These are phyloP conservation scores for Neurospora tetraspora DNA, from an alignment of 495 filamentous ascomycete genomes.

Conservation along the genomic window DNA sequence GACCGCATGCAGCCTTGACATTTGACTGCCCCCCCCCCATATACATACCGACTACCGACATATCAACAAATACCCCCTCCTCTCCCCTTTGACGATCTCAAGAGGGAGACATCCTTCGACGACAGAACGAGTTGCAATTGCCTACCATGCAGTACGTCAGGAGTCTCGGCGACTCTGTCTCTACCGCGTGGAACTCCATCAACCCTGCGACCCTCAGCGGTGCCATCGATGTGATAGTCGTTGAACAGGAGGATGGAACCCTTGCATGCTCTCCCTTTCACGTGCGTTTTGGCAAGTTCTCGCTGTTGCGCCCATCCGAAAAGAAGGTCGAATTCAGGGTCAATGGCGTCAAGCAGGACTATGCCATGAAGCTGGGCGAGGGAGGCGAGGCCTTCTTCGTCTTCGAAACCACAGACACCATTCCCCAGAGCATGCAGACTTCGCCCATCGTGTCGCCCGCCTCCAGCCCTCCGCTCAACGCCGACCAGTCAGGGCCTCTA, in stretches of 20 bases:
- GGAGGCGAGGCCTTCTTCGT: constrained; percentile 98
- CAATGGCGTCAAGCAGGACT: constrained; percentile 83
- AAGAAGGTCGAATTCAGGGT: constrained; percentile 99
- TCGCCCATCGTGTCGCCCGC: constrained; percentile 86
- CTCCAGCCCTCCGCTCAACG: constrained; percentile 59
- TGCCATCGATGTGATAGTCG: constrained; percentile 97
- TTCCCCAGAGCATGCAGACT: constrained; percentile 84
- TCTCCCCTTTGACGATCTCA: background rate
- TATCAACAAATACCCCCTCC: background rate
- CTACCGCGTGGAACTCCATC: constrained; percentile 98
- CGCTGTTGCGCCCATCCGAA: constrained; percentile 85
- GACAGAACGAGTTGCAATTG: background rate
- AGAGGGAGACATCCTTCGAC: background rate
- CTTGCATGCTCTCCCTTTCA: constrained; percentile 92
- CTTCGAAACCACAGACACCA: constrained; percentile 83
- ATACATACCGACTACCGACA: background rate
- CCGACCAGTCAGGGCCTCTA: constrained; percentile 48
- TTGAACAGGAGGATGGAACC: constrained; percentile 89
- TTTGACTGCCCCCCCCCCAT: background rate
- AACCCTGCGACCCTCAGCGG: constrained; percentile 96
- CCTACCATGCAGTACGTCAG: constrained; percentile 90
- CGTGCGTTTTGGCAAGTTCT: constrained; percentile 98
- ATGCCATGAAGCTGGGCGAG: constrained; percentile 97
- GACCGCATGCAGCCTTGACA: background rate
- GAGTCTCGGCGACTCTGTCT: constrained; percentile 89